Evolutionary conservation across 1,284 basidiomycete species (phyloP).

Genomic region (Cryptococcus sp.): DNA sequence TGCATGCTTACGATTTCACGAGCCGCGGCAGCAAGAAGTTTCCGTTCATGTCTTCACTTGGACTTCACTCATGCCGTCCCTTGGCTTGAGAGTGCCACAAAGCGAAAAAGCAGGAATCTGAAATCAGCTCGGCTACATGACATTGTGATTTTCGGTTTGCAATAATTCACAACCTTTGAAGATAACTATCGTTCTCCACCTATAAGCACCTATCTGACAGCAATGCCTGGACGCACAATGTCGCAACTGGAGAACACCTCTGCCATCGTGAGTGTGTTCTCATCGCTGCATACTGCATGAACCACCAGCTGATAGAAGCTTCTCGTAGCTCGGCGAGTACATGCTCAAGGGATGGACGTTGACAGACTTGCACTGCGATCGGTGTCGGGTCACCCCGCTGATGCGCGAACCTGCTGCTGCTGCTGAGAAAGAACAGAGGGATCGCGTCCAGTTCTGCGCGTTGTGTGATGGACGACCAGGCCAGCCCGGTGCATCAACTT

Average conservation of each 20-base stretch:
- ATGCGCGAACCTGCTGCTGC: slow-evolving; percentile 47
- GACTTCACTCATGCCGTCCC: no score
- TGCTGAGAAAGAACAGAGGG: slow-evolving; percentile 32
- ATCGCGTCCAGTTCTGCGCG: slow-evolving; percentile 51
- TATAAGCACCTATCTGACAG: background rate
- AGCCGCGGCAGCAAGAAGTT: no score
- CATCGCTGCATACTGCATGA: background rate
- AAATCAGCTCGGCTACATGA: no score
- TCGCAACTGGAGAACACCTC: slow-evolving; percentile 45
- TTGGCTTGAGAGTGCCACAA: no score
- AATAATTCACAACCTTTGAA: no score
- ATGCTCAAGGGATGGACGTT: slow-evolving; percentile 55
- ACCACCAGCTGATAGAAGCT: background rate
- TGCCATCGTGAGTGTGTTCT: slow-evolving; percentile 38
- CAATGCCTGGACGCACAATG: slow-evolving; percentile 34
- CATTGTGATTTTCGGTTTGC: no score
- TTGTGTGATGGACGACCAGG: slow-evolving; percentile 42
- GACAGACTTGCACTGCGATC: slow-evolving; percentile 48
- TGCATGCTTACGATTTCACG: no score
- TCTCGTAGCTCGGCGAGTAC: slow-evolving; percentile 51
- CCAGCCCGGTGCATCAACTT: slow-evolving; percentile 4
- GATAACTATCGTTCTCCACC: background rate
- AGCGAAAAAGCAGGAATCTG: no score
- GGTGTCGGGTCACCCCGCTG: slow-evolving; percentile 46
- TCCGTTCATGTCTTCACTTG: no score